phyloP scores from a whole-genome alignment of 805 yeast species.

The Lipomyces yamanashiensis region DNA sequence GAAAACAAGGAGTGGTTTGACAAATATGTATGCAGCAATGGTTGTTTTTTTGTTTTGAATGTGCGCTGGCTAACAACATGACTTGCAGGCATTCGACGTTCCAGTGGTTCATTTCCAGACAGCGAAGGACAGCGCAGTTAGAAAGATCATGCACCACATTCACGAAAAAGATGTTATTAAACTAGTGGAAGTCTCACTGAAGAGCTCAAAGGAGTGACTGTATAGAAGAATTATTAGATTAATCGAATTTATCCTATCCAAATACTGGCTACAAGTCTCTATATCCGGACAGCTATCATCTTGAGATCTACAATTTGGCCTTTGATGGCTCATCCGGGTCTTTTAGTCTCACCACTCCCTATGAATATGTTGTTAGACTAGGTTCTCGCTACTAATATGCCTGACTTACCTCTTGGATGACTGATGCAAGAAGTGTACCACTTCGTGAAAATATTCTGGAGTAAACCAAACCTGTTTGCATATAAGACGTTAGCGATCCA shows the following conservation, averaged over 20 bases:
- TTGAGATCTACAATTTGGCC: conserved; percentile 11
- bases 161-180: conserved; percentile 22
- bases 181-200: conserved; percentile 4
- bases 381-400: not conserved
- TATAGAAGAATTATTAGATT: not conserved
- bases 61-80: not conserved
- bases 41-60: conserved; percentile 7
- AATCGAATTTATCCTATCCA: not conserved
- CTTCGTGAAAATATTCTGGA: conserved; percentile 22
- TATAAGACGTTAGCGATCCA: not conserved
- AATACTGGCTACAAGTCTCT: not conserved
- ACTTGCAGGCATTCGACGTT: conserved; percentile 44
- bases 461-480: conserved; percentile 17
- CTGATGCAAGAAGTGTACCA: conserved; percentile 31
- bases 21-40: conserved; percentile 37
- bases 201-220: not conserved
- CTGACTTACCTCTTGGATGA: conserved; percentile 32
- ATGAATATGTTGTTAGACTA: not conserved
- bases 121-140: conserved; percentile 12
- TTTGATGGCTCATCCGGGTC: not conserved
- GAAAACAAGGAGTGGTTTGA: conserved; percentile 46
- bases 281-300: not conserved
- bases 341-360: conserved; percentile 29
- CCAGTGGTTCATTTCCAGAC: conserved; percentile 44
- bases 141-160: conserved; percentile 26